Percentiles rank a stretch among this genome's conserved stretches.
Evolutionary conservation across 495 filamentous ascomycete species (phyloP).

Genomic region (Massariosphaeria phaeospora): DNA sequence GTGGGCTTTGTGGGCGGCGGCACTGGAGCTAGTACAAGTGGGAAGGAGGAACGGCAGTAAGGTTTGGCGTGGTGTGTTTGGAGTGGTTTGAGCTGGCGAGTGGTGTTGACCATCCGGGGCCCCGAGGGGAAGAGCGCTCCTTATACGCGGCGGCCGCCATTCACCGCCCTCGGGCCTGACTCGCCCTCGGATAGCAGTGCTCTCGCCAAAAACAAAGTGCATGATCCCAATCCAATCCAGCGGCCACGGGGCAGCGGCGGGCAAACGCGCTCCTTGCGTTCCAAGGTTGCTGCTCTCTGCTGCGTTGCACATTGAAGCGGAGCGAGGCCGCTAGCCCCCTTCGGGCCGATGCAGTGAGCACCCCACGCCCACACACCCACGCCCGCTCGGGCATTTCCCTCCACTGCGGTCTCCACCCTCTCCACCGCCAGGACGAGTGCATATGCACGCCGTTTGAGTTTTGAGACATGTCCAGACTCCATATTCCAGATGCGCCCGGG

Average conservation of each 20-base stretch:
- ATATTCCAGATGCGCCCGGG: background rate
- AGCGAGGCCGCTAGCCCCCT: conserved; percentile 11
- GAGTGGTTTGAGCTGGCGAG: background rate
- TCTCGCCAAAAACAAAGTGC: conserved; percentile 11
- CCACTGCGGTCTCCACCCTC: too few species aligned
- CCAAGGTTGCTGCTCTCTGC: conserved; percentile 19
- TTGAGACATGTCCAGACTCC: background rate
- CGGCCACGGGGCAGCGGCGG: conserved; percentile 11
- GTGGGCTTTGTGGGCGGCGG: background rate
- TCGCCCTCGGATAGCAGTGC: background rate
- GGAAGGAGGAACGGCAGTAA: background rate
- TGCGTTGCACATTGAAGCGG: conserved; percentile 13
- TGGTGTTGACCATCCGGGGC: conserved; percentile 2
- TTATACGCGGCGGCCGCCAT: conserved; percentile 10
- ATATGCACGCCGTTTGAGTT: conserved; percentile 2
- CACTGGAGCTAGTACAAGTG: background rate
- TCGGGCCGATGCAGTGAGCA: conserved; percentile 11
- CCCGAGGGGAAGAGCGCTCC: conserved; percentile 10
- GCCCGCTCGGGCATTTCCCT: conserved; percentile 11
- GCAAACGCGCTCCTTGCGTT: conserved; percentile 16
- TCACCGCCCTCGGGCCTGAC: conserved; percentile 15
- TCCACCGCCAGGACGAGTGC: conserved; percentile 13
- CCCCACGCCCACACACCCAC: conserved; percentile 27
- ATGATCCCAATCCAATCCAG: conserved; percentile 7
- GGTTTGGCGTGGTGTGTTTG: background rate